These are phyloP conservation scores for Fagopyrum tataricum DNA, from an alignment of 148 eudicot species.

Conservation along the genomic window DNA sequence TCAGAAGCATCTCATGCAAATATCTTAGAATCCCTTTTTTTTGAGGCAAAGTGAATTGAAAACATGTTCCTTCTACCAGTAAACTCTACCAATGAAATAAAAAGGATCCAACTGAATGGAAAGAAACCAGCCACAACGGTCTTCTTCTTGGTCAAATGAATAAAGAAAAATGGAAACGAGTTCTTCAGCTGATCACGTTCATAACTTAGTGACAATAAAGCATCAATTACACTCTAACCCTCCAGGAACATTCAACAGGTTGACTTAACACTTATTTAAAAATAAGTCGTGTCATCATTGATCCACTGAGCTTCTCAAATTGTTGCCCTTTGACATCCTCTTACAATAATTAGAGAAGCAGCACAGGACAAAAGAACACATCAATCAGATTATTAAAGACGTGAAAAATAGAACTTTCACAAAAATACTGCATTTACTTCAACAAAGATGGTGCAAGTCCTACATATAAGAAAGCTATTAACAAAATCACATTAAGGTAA, in stretches of 20 bases:
- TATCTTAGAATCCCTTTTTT: not conserved
- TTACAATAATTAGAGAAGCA: not conserved
- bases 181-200: not conserved
- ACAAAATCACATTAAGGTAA: conserved; percentile 6
- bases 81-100: not conserved
- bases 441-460: not conserved
- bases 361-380: not conserved
- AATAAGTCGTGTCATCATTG: not conserved
- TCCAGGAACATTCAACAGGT: not conserved
- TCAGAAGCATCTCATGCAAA: not conserved
- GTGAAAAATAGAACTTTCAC: not conserved
- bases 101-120: not conserved
- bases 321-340: not conserved
- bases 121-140: conserved; percentile 7
- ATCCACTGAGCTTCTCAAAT: not conserved
- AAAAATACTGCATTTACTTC: not conserved
- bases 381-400: not conserved
- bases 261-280: not conserved
- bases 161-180: not conserved
- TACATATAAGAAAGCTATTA: not conserved
- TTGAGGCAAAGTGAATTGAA: not conserved
- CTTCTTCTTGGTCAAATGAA: not conserved
- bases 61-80: not conserved
- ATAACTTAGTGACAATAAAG: not conserved
- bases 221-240: not conserved